Conservation (phyloP, 2,329 filamentous ascomycete species). For the Drechslerella stenobrocha region DNA sequence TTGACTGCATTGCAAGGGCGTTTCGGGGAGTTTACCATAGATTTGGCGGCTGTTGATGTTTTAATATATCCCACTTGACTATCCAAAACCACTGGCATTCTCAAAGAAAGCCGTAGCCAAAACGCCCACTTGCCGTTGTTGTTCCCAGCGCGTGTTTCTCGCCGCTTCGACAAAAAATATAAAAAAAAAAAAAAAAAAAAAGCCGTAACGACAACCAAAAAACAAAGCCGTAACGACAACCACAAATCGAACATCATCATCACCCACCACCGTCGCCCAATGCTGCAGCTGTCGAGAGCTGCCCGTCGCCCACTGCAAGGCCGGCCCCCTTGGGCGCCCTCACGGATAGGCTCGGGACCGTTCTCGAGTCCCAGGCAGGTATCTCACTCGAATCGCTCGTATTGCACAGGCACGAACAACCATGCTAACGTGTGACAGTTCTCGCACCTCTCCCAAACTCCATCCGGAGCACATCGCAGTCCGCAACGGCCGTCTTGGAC, state of each 20-base stretch:
- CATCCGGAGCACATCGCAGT: slow-evolving; percentile 20
- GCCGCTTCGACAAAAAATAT: too few species aligned
- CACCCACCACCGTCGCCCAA: neutral
- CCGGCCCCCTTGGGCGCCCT: slow-evolving; percentile 7
- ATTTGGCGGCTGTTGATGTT: too few species aligned
- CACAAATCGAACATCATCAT: slow-evolving; percentile 9
- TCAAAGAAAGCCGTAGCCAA: too few species aligned
- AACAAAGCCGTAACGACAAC: slow-evolving; percentile 15
- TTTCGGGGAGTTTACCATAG: slow-evolving; percentile 9
- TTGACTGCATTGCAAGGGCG: slow-evolving; percentile 37
- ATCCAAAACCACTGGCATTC: too few species aligned
- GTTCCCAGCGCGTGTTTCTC: too few species aligned
- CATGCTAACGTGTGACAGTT: slow-evolving; percentile 16
- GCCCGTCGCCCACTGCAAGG: slow-evolving; percentile 26
- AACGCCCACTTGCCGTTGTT: too few species aligned
- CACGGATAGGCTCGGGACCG: slow-evolving; percentile 12
- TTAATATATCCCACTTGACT: too few species aligned
- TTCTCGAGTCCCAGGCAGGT: slow-evolving; percentile 37
- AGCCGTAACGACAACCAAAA: slow-evolving; percentile 2
- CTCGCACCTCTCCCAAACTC: slow-evolving; percentile 22
- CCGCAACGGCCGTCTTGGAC: slow-evolving; percentile 41
- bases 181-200: too few species aligned
- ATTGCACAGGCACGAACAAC: neutral
- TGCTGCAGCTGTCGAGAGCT: slow-evolving; percentile 36
- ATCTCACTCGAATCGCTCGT: slow-evolving; percentile 3